Percentiles rank a stretch among this genome's conserved stretches.
Conservation (phyloP, 2,329 filamentous ascomycete species). For the Pseudovirgaria hyperparasitica region DNA sequence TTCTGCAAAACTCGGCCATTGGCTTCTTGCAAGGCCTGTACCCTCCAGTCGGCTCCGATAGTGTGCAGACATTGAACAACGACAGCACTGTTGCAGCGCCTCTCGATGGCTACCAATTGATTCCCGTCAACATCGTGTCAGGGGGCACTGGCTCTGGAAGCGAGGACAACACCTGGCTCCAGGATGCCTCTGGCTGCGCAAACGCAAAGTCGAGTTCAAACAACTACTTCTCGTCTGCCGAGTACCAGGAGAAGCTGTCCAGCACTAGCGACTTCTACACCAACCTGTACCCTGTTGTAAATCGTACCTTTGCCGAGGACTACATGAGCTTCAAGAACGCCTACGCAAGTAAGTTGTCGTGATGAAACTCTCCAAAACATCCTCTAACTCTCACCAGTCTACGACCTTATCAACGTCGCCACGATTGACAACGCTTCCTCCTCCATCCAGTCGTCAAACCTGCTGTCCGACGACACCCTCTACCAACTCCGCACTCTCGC, state of each 20-base stretch:
- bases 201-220: constrained; percentile 46
- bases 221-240: constrained; percentile 39
- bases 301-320: constrained; percentile 34
- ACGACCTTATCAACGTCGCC: constrained; percentile 50
- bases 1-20: constrained; percentile 67
- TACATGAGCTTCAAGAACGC: constrained; percentile 47
- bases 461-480: constrained; percentile 49
- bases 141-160: constrained; percentile 42
- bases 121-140: constrained; percentile 54
- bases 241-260: constrained; percentile 35
- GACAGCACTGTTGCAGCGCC: constrained; percentile 54
- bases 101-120: constrained; percentile 70
- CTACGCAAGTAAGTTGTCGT: constrained; percentile 44
- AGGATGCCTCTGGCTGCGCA: constrained; percentile 42
- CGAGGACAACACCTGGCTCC: constrained; percentile 45
- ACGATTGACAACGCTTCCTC: constrained; percentile 50
- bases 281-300: constrained; percentile 38
- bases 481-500: constrained; percentile 59
- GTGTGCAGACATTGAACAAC: constrained; percentile 55
- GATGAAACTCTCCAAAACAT: constrained; percentile 1
- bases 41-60: constrained; percentile 52
- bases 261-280: constrained; percentile 43
- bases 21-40: constrained; percentile 81
- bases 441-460: constrained; percentile 41
- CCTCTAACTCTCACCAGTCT: constrained; percentile 29